Evolutionary conservation across 805 yeast genomes (phyloP).

Genomic region (Priceomyces fermenticarens): DNA sequence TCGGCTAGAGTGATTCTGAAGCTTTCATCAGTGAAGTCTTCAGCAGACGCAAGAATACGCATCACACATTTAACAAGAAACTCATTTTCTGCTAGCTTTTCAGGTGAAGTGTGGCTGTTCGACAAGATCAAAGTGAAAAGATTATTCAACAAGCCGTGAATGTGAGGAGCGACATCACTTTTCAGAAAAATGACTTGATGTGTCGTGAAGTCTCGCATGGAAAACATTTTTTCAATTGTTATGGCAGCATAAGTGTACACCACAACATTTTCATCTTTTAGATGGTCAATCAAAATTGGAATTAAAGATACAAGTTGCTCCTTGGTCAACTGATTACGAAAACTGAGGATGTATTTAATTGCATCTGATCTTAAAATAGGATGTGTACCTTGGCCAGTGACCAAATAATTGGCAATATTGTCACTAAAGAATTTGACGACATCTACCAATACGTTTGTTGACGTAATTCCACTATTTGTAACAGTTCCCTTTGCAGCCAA

Average conservation of each 20-base stretch:
- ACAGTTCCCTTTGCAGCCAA: constrained; percentile 88
- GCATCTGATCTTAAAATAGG: constrained; percentile 90
- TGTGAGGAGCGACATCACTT: constrained; percentile 61
- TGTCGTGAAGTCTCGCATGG: constrained; percentile 60
- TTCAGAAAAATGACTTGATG: constrained; percentile 65
- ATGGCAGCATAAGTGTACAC: constrained; percentile 93
- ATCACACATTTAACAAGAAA: constrained; percentile 85
- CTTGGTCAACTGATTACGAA: constrained; percentile 90
- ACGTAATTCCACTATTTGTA: constrained; percentile 82
- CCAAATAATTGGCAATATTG: constrained; percentile 79
- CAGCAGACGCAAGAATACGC: constrained; percentile 74
- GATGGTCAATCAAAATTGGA: constrained; percentile 72
- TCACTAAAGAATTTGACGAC: constrained; percentile 80
- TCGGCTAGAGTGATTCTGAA: constrained; percentile 49
- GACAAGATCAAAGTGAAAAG: constrained; percentile 63
- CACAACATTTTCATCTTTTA: constrained; percentile 62
- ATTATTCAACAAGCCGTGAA: constrained; percentile 59
- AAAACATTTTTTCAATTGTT: constrained; percentile 82
- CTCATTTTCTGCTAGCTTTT: constrained; percentile 92
- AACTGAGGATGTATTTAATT: constrained; percentile 81
- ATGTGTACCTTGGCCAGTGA: constrained; percentile 47
- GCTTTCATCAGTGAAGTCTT: constrained; percentile 51
- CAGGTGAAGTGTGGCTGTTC: constrained; percentile 59
- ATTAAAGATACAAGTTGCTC: constrained; percentile 75
- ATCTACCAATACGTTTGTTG: constrained; percentile 81